Evolutionary conservation across 2,329 filamentous ascomycete species (phyloP), one percentile per base, ranked within the genome.

Genomic region (Stemphylium beticola): DNA sequence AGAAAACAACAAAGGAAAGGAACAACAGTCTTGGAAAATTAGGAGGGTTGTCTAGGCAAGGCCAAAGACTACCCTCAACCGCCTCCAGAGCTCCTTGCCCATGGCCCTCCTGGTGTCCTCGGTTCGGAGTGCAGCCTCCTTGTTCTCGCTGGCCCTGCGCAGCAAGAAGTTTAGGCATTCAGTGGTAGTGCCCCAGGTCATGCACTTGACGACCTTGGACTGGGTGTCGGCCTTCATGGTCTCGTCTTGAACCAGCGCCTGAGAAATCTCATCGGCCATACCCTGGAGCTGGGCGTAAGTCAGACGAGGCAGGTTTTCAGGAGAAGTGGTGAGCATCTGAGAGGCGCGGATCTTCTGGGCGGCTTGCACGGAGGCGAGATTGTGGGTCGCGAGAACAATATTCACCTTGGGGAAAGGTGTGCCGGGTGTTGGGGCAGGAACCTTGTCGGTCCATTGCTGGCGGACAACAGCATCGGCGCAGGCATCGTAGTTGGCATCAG

Each of bases 221-320:
- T 73, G 68, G 0, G 67, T 67, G 34, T 73, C 73, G 65, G 67
- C 65, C 67, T 75, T 59, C 49, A 73, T 66, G 67, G 74, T 62
- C 17, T 71, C 64, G 26, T 77, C 76, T 53, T 83, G 76, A 14
- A 86, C 71, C 0, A 86, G 72, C 3, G 77, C 76, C 61, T 83
- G 82, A 53, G 88, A 92, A 47, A 98, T 87, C 72, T 97, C 93
- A 65, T 98, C 93, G 1, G 93, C 93, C 93, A 98, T 98, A 36
- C 93, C 93, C 79, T 93, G 90, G 1, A 97, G 84, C 77, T 97
- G 93, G 2, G 90, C 90, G 73, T 91, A 92, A 0, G 77, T 75
- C 9, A 85, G 75, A 2, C 65, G 58, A 0, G 69, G 70, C 1
- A 73, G 63, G 1, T 55, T 37, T 15, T 59, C 47, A 36, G 57